phyloP scores from a whole-genome alignment of 768 basidiomycete genomes.

The Antrodiella citrinella region DNA sequence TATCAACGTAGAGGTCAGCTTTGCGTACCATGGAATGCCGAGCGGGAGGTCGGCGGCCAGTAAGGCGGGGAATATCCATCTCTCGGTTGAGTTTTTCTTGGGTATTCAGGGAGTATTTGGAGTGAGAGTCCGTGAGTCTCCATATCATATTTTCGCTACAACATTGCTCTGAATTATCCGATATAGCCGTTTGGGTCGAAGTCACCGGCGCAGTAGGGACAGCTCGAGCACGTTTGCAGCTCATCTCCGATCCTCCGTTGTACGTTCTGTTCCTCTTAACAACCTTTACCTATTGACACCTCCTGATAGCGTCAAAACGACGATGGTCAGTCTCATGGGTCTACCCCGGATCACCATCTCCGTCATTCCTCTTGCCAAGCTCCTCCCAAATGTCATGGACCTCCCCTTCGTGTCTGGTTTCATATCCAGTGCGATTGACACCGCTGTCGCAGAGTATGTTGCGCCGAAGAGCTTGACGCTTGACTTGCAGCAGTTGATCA shows the following conservation, averaged over 20 bases:
- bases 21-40: slow-evolving; percentile 56
- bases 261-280: slow-evolving; percentile 7
- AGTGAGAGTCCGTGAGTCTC: slow-evolving; percentile 20
- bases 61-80: slow-evolving; percentile 48
- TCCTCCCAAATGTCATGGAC: slow-evolving; percentile 73
- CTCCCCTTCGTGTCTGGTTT: slow-evolving; percentile 62
- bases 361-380: slow-evolving; percentile 53
- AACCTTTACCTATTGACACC: slow-evolving; percentile 17
- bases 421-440: slow-evolving; percentile 59
- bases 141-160: not conserved
- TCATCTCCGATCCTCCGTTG: slow-evolving; percentile 68
- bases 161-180: slow-evolving; percentile 36
- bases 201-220: slow-evolving; percentile 58
- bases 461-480: slow-evolving; percentile 66
- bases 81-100: slow-evolving; percentile 65
- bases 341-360: slow-evolving; percentile 58
- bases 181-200: slow-evolving; percentile 61
- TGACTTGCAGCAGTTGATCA: slow-evolving; percentile 57
- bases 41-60: slow-evolving; percentile 26
- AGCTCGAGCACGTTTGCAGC: slow-evolving; percentile 58
- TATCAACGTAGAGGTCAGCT: slow-evolving; percentile 62
- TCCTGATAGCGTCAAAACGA: slow-evolving; percentile 30
- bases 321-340: slow-evolving; percentile 58
- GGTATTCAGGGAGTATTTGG: slow-evolving; percentile 37
- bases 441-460: slow-evolving; percentile 52